phyloP scores from a whole-genome alignment of 1,139 yeast species.

The Debaryomyces fabryi region DNA sequence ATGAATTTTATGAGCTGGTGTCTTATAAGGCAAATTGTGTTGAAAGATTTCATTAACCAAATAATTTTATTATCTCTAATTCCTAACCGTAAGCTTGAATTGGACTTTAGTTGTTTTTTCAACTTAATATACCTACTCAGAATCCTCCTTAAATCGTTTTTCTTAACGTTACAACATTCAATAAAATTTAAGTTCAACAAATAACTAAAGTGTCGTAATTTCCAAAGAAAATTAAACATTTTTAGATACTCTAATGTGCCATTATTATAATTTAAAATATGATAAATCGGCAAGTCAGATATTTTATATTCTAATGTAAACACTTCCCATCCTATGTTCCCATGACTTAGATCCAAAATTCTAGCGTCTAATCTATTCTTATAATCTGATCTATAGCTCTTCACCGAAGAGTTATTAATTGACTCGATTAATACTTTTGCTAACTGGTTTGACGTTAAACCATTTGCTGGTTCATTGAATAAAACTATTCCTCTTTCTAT shows the following conservation, averaged over 20 bases:
- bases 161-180: conserved; percentile 36
- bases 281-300: conserved; percentile 54
- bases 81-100: conserved; percentile 14
- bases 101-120: conserved; percentile 11
- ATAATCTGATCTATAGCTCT: conserved; percentile 32
- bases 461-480: conserved; percentile 62
- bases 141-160: conserved; percentile 34
- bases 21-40: conserved; percentile 48
- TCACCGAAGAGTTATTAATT: conserved; percentile 63
- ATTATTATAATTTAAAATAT: conserved; percentile 42
- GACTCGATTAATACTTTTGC: conserved; percentile 70
- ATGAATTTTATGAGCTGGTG: conserved; percentile 50
- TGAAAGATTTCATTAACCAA: conserved; percentile 37
- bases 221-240: conserved; percentile 86
- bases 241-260: conserved; percentile 64
- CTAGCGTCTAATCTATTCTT: conserved; percentile 72
- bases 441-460: conserved; percentile 66
- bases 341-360: conserved; percentile 63
- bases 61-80: conserved; percentile 25
- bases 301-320: conserved; percentile 84
- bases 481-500: conserved; percentile 57
- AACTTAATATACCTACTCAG: conserved; percentile 18
- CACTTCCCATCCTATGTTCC: conserved; percentile 86
- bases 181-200: conserved; percentile 48
- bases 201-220: conserved; percentile 62